Evolutionary conservation across 2,329 filamentous ascomycete genomes (phyloP).

Genomic region (Parafenestella ontariensis): DNA sequence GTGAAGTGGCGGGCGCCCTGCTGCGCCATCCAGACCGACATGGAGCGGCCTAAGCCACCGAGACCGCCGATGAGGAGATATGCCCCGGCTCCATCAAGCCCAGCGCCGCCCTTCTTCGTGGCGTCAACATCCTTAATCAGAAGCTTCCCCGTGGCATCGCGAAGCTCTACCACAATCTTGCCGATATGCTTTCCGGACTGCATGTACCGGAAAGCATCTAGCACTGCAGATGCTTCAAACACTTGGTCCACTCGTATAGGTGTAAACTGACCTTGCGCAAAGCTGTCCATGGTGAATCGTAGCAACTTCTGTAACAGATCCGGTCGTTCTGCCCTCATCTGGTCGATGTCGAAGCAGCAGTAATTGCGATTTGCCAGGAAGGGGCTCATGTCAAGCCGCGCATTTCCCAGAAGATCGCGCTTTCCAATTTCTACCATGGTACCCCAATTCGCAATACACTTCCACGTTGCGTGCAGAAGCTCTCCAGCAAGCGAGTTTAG

Average conservation of each 20-base stretch:
- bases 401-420: conserved; percentile 9
- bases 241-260: not conserved
- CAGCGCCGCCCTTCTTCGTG: too few relatives aligned
- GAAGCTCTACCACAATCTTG: conserved; percentile 47
- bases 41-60: conserved; percentile 24
- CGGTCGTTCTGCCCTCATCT: not conserved
- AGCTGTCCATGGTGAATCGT: too few relatives aligned
- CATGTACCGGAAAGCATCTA: conserved; percentile 40
- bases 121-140: too few relatives aligned
- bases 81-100: conserved; percentile 3
- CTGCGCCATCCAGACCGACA: conserved; percentile 24
- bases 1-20: conserved; percentile 24
- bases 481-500: conserved; percentile 40
- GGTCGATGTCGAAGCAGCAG: conserved; percentile 5
- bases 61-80: conserved; percentile 37
- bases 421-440: conserved; percentile 31
- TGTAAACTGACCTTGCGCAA: not conserved
- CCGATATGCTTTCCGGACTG: conserved; percentile 49
- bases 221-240: conserved; percentile 17
- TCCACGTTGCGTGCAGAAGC: conserved; percentile 38
- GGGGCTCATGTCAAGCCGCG: conserved; percentile 14
- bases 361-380: conserved; percentile 12
- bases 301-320: too few relatives aligned
- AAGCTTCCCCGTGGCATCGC: too few relatives aligned
- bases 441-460: conserved; percentile 49